Percentiles rank a stretch among this genome's conserved stretches.
Evolutionary conservation across 106 monocot species (phyloP).

Genomic region (Dendrobium huoshanense): DNA sequence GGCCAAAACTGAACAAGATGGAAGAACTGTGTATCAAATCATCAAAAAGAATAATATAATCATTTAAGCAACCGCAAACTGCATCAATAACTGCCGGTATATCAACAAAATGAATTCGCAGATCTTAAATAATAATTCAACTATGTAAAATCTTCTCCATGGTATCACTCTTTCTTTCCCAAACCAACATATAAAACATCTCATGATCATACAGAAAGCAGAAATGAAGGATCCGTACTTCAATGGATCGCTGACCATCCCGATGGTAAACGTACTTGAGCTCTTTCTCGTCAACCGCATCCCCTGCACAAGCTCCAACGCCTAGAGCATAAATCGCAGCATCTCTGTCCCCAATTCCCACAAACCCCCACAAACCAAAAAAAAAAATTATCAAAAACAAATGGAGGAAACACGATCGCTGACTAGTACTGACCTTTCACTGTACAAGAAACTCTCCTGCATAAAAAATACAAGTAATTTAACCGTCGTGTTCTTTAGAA

Average conservation of each 20-base stretch:
- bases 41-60: background rate
- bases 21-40: background rate
- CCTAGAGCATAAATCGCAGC: constrained; percentile 85
- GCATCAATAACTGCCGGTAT: background rate
- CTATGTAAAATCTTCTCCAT: background rate
- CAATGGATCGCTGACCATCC: constrained; percentile 57
- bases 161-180: background rate
- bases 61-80: background rate
- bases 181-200: background rate
- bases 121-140: too few species aligned
- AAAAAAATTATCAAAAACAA: background rate
- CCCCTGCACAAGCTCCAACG: constrained; percentile 61
- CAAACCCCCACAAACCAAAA: background rate
- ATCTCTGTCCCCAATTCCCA: constrained; percentile 45
- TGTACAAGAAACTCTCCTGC: constrained; percentile 63
- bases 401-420: background rate
- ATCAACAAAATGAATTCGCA: background rate
- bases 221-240: constrained; percentile 28
- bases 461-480: background rate
- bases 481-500: background rate
- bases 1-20: background rate
- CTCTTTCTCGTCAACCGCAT: constrained; percentile 80
- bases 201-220: background rate
- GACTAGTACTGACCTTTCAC: constrained; percentile 47
- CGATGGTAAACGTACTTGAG: constrained; percentile 74